Conservation (phyloP, 257 asterid genomes). For the Penstemon eatonii region DNA sequence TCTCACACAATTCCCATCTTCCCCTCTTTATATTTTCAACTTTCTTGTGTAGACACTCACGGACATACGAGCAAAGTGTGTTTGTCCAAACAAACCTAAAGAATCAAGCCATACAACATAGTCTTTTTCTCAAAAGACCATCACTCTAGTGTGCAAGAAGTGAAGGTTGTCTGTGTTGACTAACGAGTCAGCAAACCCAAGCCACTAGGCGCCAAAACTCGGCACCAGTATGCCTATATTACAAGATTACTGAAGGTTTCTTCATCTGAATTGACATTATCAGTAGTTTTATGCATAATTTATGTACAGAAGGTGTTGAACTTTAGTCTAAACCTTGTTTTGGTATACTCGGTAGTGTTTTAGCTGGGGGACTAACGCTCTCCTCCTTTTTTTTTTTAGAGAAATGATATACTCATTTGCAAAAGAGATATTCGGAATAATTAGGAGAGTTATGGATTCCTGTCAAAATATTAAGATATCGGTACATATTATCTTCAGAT, state of each 20-base stretch:
- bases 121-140: constrained; percentile 19
- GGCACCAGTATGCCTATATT: not conserved
- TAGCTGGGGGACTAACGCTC: too few species aligned
- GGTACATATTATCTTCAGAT: too few species aligned
- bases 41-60: constrained; percentile 37
- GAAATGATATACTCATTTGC: too few species aligned
- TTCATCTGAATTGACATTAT: constrained; percentile 19
- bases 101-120: constrained; percentile 21
- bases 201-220: not conserved
- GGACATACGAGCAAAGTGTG: constrained; percentile 43
- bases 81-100: constrained; percentile 37
- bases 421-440: too few species aligned
- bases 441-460: too few species aligned
- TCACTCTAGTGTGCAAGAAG: not conserved
- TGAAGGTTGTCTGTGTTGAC: not conserved
- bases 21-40: constrained; percentile 16
- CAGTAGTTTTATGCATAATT: constrained; percentile 28
- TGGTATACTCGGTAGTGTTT: too few species aligned
- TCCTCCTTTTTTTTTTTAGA: too few species aligned
- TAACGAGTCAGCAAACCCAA: not conserved
- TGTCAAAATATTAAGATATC: too few species aligned
- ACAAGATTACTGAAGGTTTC: constrained; percentile 11
- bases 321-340: too few species aligned
- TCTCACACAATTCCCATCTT: constrained; percentile 29
- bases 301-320: constrained; percentile 27